A percentile compares a stretch with the other conserved stretches of the same genome.
Conservation (phyloP, 768 basidiomycete species). For the Auricularia sp. region DNA sequence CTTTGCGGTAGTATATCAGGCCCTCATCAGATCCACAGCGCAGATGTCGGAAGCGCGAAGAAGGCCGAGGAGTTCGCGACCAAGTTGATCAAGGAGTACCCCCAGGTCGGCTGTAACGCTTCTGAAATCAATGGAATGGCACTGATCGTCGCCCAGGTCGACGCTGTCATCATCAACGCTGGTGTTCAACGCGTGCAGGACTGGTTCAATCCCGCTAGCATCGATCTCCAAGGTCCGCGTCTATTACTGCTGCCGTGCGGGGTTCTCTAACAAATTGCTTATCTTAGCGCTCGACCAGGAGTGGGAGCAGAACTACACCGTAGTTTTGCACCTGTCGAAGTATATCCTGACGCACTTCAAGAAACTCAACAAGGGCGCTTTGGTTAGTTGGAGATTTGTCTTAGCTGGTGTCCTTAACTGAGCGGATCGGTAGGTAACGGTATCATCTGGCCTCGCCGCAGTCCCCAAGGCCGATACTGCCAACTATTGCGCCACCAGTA, state of each 20-base stretch:
- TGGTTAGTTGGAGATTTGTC: slow-evolving; percentile 22
- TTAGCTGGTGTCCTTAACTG: neutral
- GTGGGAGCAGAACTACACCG: slow-evolving; percentile 44
- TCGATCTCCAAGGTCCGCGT: slow-evolving; percentile 28
- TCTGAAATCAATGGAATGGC: neutral
- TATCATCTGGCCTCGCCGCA: slow-evolving; percentile 45
- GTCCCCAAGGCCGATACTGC: slow-evolving; percentile 32
- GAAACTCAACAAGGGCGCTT: slow-evolving; percentile 26
- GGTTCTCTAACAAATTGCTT: slow-evolving; percentile 4
- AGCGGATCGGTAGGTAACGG: slow-evolving; percentile 13
- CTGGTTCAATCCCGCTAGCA: slow-evolving; percentile 33
- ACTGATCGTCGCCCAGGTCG: slow-evolving; percentile 30
- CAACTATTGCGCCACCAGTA: slow-evolving; percentile 43
- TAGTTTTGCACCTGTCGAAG: slow-evolving; percentile 38
- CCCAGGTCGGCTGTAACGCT: slow-evolving; percentile 30
- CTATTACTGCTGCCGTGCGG: neutral
- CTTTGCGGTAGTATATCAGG: neutral
- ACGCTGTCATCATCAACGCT: slow-evolving; percentile 44
- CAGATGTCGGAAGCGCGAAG: slow-evolving; percentile 32
- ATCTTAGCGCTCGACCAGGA: slow-evolving; percentile 34
- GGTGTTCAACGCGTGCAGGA: slow-evolving; percentile 43
- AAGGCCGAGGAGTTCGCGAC: slow-evolving; percentile 33
- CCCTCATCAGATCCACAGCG: neutral
- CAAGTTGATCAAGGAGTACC: slow-evolving; percentile 33
- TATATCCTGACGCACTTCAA: slow-evolving; percentile 47